These are phyloP conservation scores for Rostrohypoxylon terebratum DNA, from an alignment of 495 filamentous ascomycete genomes.

Conservation along the genomic window DNA sequence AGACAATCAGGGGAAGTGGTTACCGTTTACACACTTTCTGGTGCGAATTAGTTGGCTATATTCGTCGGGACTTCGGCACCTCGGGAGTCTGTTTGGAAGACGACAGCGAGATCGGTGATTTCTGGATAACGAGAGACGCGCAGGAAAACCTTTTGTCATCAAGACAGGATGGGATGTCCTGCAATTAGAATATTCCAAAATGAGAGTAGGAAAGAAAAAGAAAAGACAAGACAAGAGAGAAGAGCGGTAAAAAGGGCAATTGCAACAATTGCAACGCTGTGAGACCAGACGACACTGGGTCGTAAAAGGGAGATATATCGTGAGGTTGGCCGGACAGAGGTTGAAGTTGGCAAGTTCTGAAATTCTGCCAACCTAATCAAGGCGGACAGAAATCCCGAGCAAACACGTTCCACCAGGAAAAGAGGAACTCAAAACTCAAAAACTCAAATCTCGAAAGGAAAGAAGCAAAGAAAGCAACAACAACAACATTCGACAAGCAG, in stretches of 20 bases:
- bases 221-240: constrained; percentile 37
- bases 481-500: not conserved
- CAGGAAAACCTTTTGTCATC: constrained; percentile 43
- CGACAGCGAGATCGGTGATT: constrained; percentile 26
- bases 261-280: constrained; percentile 21
- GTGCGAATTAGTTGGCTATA: not conserved
- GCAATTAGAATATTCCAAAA: constrained; percentile 33
- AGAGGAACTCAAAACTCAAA: constrained; percentile 6
- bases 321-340: constrained; percentile 26
- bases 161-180: constrained; percentile 42
- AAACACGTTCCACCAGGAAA: constrained; percentile 24
- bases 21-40: constrained; percentile 18
- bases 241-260: constrained; percentile 36
- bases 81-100: constrained; percentile 17
- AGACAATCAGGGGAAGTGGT: constrained; percentile 53
- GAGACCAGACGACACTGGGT: constrained; percentile 42
- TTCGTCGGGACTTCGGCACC: not conserved
- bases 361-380: constrained; percentile 26
- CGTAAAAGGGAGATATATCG: constrained; percentile 38
- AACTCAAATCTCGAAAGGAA: constrained; percentile 12
- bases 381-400: constrained; percentile 24
- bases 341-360: constrained; percentile 26
- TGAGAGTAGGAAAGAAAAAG: constrained; percentile 41
- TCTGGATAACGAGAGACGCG: constrained; percentile 34
- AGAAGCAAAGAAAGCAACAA: constrained; percentile 13